Evolutionary conservation across 2,329 filamentous ascomycete species (phyloP), one percentile per base, ranked within the genome.

Genomic region (Ascosphaera apis): DNA sequence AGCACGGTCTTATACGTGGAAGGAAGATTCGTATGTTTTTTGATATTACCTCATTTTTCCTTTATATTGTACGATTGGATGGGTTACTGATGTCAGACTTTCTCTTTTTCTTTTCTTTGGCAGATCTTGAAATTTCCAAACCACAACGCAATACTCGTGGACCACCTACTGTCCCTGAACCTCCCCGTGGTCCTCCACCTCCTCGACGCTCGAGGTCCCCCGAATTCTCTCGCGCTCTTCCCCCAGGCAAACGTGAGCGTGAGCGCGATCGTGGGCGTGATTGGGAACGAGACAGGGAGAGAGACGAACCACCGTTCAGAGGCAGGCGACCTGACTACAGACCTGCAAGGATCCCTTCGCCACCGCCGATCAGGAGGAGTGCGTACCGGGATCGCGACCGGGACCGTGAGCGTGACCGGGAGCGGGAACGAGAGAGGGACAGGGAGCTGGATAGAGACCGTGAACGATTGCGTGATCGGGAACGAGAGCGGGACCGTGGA

Each of bases 101-200:
- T 35, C 31, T 12, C 19, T 34, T n/a, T n/a, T n/a, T 11, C 35
- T 31, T 32, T 28, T 32, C 21, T 31, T 31, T 12, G 17, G 3
- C 42, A 88, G 82, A 92, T 51, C 69, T 93, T 15, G 84, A 93
- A 52, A 71, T 92, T 28, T 92, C 84, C 4, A 86, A 86, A 40
- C 72, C 76, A 3, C 83, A 92, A 51, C 82, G 81, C 47, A 81
- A 76, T 47, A 78, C 72, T 34, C 69, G 72, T 36, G 74, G 74
- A 8, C 8, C 13, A 28, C 25, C 25, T 28, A 28, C 25, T 9
- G n/a, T n/a, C n/a, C n/a, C n/a, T n/a, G 25, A 28, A 13, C 25
- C 13, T 13, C 9, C 25, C 13, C 25, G 25, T 28, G 48, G 46
- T 31, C 44, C 50, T n/a, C 47, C 48, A 12, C 50, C n/a, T n/a